These are phyloP conservation scores for Mycocentrospora acerina DNA, from an alignment of 2,329 filamentous ascomycete species.

Conservation along the genomic window DNA sequence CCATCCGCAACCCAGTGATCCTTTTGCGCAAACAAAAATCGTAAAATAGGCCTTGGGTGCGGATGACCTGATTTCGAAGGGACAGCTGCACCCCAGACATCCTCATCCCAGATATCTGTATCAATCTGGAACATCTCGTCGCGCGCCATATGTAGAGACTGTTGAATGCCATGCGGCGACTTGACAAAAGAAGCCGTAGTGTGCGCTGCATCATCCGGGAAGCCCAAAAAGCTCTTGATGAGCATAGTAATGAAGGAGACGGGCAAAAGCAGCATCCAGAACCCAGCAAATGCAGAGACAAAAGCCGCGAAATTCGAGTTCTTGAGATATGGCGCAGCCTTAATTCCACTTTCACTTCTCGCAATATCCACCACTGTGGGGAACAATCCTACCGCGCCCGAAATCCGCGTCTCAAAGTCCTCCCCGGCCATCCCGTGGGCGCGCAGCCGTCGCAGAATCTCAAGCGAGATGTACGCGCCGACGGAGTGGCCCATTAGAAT, in stretches of 20 bases:
- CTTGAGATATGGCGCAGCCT: conserved; percentile 33
- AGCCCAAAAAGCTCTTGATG: conserved; percentile 47
- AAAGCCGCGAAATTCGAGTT: conserved; percentile 27
- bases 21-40: conserved; percentile 60
- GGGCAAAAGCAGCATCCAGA: conserved; percentile 49
- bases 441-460: conserved; percentile 41
- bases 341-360: conserved; percentile 46
- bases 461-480: conserved; percentile 49
- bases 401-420: conserved; percentile 25
- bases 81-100: conserved; percentile 58
- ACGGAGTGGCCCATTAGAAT: conserved; percentile 51
- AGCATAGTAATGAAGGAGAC: conserved; percentile 42
- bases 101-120: conserved; percentile 58
- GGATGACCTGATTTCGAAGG: conserved; percentile 15
- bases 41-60: conserved; percentile 48
- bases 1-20: conserved; percentile 64
- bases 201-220: conserved; percentile 47
- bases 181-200: conserved; percentile 55
- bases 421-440: conserved; percentile 22
- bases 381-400: conserved; percentile 46
- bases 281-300: conserved; percentile 41
- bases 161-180: conserved; percentile 51
- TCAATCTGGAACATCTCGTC: conserved; percentile 61
- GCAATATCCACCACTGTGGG: conserved; percentile 52
- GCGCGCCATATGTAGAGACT: conserved; percentile 60